These are phyloP conservation scores for Juglanconis oblonga DNA, from an alignment of 2,329 filamentous ascomycete genomes.

Conservation along the genomic window DNA sequence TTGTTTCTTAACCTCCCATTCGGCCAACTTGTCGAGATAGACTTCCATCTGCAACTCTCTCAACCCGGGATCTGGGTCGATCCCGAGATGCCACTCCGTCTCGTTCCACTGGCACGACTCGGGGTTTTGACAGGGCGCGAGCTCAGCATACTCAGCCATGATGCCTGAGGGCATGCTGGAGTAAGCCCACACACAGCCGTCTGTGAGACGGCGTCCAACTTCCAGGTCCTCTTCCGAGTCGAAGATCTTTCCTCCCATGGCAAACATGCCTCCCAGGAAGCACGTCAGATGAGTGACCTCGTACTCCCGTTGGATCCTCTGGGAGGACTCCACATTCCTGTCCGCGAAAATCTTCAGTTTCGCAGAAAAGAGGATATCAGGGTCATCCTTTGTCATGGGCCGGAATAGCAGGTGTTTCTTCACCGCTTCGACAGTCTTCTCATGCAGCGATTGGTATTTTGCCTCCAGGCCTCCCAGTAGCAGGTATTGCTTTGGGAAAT, in stretches of 20 bases:
- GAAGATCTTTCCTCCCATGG: slow-evolving; percentile 62
- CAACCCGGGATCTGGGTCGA: slow-evolving; percentile 41
- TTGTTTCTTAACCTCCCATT: slow-evolving; percentile 35
- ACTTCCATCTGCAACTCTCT: slow-evolving; percentile 41
- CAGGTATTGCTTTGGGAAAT: slow-evolving; percentile 68
- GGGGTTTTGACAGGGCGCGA: slow-evolving; percentile 46
- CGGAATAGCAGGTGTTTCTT: slow-evolving; percentile 74
- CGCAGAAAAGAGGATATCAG: slow-evolving; percentile 72
- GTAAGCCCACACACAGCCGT: slow-evolving; percentile 71
- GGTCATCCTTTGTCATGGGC: slow-evolving; percentile 66
- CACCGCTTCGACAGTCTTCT: slow-evolving; percentile 63
- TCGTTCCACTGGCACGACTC: slow-evolving; percentile 53
- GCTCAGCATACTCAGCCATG: slow-evolving; percentile 58
- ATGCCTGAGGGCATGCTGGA: slow-evolving; percentile 57
- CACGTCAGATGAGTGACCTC: slow-evolving; percentile 64
- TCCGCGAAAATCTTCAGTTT: slow-evolving; percentile 50
- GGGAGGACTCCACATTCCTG: slow-evolving; percentile 35
- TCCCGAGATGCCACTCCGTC: slow-evolving; percentile 44
- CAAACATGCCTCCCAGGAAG: slow-evolving; percentile 70
- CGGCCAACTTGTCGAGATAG: slow-evolving; percentile 38
- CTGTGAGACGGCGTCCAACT: slow-evolving; percentile 59
- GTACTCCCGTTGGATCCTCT: slow-evolving; percentile 42
- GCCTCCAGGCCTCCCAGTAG: slow-evolving; percentile 71
- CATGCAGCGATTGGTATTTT: slow-evolving; percentile 73
- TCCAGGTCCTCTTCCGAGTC: slow-evolving; percentile 58